phyloP scores from a whole-genome alignment of 2,329 filamentous ascomycete genomes.

The Fusarium sp. region DNA sequence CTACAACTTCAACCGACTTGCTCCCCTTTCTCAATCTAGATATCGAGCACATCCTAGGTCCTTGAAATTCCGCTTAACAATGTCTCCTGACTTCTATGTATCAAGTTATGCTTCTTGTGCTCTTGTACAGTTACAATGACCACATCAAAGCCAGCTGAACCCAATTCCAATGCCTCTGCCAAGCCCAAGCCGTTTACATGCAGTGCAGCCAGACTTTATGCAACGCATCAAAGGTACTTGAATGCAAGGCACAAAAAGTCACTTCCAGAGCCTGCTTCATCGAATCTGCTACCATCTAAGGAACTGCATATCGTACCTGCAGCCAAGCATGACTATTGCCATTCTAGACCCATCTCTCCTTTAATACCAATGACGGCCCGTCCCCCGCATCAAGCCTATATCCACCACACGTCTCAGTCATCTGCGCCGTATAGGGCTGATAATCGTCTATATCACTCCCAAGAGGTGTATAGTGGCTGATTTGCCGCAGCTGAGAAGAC shows the following conservation, averaged over 20 bases:
- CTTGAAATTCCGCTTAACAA: background rate
- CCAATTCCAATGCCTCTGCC: background rate
- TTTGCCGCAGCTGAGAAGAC: background rate
- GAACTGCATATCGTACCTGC: background rate
- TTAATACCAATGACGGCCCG: background rate
- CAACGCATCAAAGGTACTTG: background rate
- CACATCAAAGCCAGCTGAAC: background rate
- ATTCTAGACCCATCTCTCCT: background rate
- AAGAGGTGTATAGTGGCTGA: background rate
- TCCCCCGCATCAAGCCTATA: background rate
- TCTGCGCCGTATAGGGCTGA: background rate
- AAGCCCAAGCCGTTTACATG: background rate
- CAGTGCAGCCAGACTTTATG: background rate
- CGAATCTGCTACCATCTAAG: background rate
- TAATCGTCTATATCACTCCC: background rate
- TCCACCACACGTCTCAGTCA: background rate
- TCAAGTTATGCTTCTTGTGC: background rate
- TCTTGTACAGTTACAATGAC: background rate
- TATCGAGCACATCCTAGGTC: background rate
- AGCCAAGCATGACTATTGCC: background rate
- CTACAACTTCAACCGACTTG: background rate
- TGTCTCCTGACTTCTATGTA: background rate
- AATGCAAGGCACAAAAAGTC: background rate
- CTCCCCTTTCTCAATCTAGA: background rate
- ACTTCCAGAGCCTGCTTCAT: background rate